These are phyloP conservation scores for Selaginella moellendorffii DNA, from an alignment of 75 land plant genomes.

Conservation along the genomic window DNA sequence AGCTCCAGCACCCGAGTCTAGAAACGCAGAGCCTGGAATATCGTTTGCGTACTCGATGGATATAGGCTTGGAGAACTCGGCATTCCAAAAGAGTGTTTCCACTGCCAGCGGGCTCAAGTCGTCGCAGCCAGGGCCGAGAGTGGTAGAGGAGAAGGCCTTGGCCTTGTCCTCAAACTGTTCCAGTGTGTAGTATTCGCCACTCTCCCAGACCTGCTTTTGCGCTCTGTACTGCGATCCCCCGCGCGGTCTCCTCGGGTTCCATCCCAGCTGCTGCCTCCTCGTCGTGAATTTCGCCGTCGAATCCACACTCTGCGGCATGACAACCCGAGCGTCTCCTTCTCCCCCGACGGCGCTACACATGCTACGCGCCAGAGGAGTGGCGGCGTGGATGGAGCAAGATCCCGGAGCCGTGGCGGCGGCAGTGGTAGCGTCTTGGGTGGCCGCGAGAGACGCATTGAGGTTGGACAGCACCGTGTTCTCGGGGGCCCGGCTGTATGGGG, in stretches of 20 bases:
- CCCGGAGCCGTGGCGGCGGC: too few relatives aligned
- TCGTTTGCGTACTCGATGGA: constrained; percentile 94
- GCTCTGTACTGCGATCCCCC: constrained; percentile 31
- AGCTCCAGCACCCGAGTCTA: background rate
- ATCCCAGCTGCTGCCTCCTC: constrained; percentile 84
- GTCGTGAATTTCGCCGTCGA: constrained; percentile 55
- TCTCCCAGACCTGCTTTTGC: constrained; percentile 83
- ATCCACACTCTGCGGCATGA: background rate
- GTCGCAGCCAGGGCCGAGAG: constrained; percentile 31
- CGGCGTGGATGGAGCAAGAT: background rate
- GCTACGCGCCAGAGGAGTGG: constrained; percentile 13
- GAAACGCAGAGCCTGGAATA: constrained; percentile 94
- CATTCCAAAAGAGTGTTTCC: constrained; percentile 80
- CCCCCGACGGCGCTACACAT: constrained; percentile 7
- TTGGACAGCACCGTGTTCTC: constrained; percentile 47
- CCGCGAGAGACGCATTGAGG: constrained; percentile 43
- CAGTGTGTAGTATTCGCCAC: constrained; percentile 74
- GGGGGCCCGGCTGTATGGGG: constrained; percentile 40
- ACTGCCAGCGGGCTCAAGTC: constrained; percentile 44
- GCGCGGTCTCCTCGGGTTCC: constrained; percentile 35
- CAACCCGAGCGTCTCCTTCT: background rate
- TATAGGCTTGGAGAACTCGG: constrained; percentile 58
- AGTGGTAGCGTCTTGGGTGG: background rate
- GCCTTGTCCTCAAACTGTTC: constrained; percentile 85
- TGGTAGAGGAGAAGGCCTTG: constrained; percentile 38